Evolutionary conservation across 495 filamentous ascomycete species (phyloP), one percentile per base, ranked within the genome.

Genomic region (Aspergillus mulundensis): DNA sequence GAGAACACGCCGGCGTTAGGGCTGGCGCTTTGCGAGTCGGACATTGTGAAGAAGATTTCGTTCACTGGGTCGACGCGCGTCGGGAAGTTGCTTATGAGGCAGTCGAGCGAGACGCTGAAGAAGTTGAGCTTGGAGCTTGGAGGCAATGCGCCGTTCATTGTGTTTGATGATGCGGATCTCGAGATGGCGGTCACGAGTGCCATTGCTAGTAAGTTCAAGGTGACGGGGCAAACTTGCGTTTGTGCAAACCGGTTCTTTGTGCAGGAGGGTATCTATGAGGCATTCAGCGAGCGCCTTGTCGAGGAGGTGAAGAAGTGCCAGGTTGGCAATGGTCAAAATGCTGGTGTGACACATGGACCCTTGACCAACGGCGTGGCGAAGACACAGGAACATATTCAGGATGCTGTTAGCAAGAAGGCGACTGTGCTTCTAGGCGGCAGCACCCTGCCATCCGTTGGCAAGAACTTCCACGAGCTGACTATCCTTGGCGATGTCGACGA

Each of bases 301-400:
- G 85, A 85, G 52, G 84, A 87, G 62, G 85, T 91, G 19, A 81
- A 23, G 19, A 55, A 49, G 1, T 89, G 89, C 71, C 81, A 77
- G 50, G 83, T 91, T 42, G 89, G 88, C 14, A 76, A 82, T 60
- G 88, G 86, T 59, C 78, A 81, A 0, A 70, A 77, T 21, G 77
- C 76, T 38, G 11, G 15, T 3, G 74, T 82, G 40, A 90, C 86
- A 1, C 87, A 90, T 60, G 88, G 88, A 3, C 88, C 89, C 7
- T 68, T 92, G 18, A 91, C 90, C 56, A 87, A 91, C 69, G 88
- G 87, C 14, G 69, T 90, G 30, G 72, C 61, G 40, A 92, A 92
- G 66, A 88, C 87, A 28, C 80, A 86, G 15, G 69, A 76, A 20
- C 89, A 92, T 64, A 81, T 91, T n/a, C 74, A 77, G n/a, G 87